Evolutionary conservation across 2,329 filamentous ascomycete genomes (phyloP).

Genomic region (Diaporthe sp.): DNA sequence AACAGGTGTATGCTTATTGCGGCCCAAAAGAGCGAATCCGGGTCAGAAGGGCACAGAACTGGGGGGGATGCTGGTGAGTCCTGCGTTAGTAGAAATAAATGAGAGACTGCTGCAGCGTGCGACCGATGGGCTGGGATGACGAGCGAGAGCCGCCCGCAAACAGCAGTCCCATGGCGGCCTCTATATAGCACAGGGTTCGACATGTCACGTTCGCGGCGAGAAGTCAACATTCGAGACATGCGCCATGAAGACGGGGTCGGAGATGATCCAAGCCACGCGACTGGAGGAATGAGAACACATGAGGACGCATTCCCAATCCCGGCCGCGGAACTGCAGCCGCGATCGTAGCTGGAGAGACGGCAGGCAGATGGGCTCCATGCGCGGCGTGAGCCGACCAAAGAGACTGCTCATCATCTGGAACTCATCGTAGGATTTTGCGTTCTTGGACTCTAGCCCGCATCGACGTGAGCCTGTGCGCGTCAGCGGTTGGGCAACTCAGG

Average conservation of each 20-base stretch:
- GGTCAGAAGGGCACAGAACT: neutral
- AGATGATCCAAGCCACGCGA: conserved; percentile 6
- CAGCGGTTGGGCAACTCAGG: no score
- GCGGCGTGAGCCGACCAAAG: neutral
- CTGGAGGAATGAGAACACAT: conserved; percentile 43
- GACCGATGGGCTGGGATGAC: no score
- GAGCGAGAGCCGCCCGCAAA: neutral
- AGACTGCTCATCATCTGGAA: neutral
- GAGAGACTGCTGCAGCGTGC: neutral
- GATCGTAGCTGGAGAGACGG: neutral
- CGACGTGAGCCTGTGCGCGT: neutral
- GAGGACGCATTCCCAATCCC: conserved; percentile 42
- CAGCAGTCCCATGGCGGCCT: neutral
- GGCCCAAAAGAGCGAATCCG: conserved; percentile 5
- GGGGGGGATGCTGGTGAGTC: neutral
- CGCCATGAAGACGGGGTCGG: conserved; percentile 16
- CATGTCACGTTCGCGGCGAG: conserved; percentile 3
- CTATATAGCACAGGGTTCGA: neutral
- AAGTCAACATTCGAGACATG: conserved; percentile 8
- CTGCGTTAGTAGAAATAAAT: neutral
- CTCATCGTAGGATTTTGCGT: neutral
- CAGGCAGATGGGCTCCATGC: neutral
- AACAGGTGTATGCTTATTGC: neutral
- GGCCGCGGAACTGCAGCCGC: conserved; percentile 12
- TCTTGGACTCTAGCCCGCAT: neutral